Conservation (phyloP, 75 land plant genomes). For the Pinus tabuliformis region DNA sequence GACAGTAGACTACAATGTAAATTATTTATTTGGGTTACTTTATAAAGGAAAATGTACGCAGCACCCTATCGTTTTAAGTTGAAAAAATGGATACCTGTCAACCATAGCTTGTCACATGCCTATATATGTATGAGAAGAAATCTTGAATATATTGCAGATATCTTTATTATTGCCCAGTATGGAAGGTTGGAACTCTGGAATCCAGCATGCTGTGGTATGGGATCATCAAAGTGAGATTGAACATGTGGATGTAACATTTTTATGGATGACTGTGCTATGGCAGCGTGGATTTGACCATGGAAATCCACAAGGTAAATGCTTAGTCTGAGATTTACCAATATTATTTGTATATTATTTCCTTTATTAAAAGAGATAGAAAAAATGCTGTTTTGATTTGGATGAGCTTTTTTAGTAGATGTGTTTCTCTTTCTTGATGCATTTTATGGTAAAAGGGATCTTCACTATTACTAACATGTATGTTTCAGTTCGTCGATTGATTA, state of each 20-base stretch:
- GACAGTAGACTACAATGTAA: background rate
- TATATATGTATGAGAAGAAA: background rate
- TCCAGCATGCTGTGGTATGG: background rate
- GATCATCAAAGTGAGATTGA: slow-evolving; percentile 30
- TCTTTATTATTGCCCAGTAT: slow-evolving; percentile 47
- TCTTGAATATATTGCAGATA: slow-evolving; percentile 36
- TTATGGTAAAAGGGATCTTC: background rate
- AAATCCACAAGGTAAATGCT: slow-evolving; percentile 78
- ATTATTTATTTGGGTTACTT: background rate
- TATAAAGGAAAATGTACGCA: background rate
- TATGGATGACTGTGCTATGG: slow-evolving; percentile 85
- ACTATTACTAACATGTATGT: background rate
- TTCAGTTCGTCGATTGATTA: slow-evolving; percentile 84
- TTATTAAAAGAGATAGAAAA: background rate
- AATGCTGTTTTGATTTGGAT: background rate
- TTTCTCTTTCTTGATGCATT: background rate
- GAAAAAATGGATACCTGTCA: background rate
- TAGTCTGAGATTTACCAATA: background rate
- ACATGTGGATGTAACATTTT: slow-evolving; percentile 35
- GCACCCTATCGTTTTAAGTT: background rate
- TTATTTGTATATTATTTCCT: background rate
- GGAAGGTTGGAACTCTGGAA: background rate
- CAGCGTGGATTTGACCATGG: slow-evolving; percentile 85
- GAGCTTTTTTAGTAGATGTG: background rate
- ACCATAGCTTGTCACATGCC: background rate